phyloP scores from a whole-genome alignment of 2,329 filamentous ascomycete species.

The Paracoccidioides brasiliensis region DNA sequence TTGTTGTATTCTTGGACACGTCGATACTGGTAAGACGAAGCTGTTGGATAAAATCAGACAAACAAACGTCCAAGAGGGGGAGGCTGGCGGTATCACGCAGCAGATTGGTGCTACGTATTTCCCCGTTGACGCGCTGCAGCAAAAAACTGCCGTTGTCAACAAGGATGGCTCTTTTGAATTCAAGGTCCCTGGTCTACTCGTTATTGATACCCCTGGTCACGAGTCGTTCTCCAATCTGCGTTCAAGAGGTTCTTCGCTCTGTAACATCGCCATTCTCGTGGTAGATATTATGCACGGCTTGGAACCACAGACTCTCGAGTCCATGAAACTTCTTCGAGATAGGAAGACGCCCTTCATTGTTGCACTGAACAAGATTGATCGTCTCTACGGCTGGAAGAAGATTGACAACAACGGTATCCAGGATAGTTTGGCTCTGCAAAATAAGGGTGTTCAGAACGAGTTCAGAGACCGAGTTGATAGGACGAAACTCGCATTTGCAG shows the following conservation, averaged over 20 bases:
- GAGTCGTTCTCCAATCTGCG: constrained; percentile 98
- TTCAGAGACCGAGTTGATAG: constrained; percentile 81
- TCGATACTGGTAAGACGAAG: constrained; percentile 99
- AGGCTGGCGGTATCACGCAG: constrained; percentile 98
- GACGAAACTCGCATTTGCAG: constrained; percentile 86
- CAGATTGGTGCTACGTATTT: constrained; percentile 99
- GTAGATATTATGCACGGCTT: constrained; percentile 99
- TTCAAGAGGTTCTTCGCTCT: constrained; percentile 91
- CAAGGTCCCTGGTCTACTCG: constrained; percentile 89
- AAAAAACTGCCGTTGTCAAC: constrained; percentile 92
- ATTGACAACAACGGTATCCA: constrained; percentile 98
- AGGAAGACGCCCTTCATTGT: constrained; percentile 97
- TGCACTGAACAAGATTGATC: constrained; percentile 98
- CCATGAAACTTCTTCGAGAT: constrained; percentile 85
- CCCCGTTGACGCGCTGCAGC: constrained; percentile 79
- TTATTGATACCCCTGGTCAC: constrained; percentile 98
- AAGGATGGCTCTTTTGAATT: constrained; percentile 80
- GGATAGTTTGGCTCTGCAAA: constrained; percentile 79
- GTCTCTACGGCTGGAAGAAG: constrained; percentile 97
- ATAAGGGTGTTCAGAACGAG: constrained; percentile 84
- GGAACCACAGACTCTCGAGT: constrained; percentile 92
- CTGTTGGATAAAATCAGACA: constrained; percentile 95
- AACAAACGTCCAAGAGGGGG: constrained; percentile 96
- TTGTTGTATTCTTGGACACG: constrained; percentile 98
- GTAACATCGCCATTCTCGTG: constrained; percentile 97